Conservation (phyloP, 2,329 filamentous ascomycete genomes). For the Penicillium brevicompactum region DNA sequence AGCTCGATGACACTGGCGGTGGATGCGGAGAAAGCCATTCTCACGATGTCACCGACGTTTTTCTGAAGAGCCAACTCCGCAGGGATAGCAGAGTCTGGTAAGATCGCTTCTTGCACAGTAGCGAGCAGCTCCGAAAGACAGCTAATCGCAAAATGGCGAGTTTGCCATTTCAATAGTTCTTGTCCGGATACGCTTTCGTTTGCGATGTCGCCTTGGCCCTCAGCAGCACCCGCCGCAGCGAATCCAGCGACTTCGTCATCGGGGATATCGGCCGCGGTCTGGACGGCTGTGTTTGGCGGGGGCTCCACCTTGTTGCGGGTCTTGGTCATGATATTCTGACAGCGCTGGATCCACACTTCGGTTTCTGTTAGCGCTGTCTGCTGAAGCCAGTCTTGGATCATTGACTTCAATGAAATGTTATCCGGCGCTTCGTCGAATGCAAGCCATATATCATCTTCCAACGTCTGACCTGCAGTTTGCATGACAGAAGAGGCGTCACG, state of each 20-base stretch:
- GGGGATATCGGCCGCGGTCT: conserved; percentile 72
- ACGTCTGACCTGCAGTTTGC: conserved; percentile 69
- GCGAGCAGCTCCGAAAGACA: conserved; percentile 81
- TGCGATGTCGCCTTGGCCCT: conserved; percentile 58
- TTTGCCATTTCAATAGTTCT: conserved; percentile 92
- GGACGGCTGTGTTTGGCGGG: conserved; percentile 38
- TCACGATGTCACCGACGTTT: conserved; percentile 86
- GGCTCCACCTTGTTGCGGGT: conserved; percentile 67
- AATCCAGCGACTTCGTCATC: conserved; percentile 98
- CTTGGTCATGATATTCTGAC: conserved; percentile 86
- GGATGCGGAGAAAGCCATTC: conserved; percentile 96
- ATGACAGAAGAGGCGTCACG: conserved; percentile 83
- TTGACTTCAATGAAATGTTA: conserved; percentile 79
- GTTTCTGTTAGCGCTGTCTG: conserved; percentile 84
- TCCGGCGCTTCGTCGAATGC: conserved; percentile 76
- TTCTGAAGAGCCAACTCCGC: conserved; percentile 79
- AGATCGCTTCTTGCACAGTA: conserved; percentile 75
- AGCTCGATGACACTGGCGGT: conserved; percentile 90
- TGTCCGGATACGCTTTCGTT: conserved; percentile 63
- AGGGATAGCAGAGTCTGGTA: conserved; percentile 74
- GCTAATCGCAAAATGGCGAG: conserved; percentile 88
- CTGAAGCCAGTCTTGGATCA: conserved; percentile 89
- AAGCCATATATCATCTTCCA: conserved; percentile 92
- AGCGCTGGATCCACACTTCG: conserved; percentile 81
- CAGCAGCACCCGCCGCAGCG: conserved; percentile 69